Conservation (phyloP, 2,329 filamentous ascomycete genomes). For the Microcera coccophila region DNA sequence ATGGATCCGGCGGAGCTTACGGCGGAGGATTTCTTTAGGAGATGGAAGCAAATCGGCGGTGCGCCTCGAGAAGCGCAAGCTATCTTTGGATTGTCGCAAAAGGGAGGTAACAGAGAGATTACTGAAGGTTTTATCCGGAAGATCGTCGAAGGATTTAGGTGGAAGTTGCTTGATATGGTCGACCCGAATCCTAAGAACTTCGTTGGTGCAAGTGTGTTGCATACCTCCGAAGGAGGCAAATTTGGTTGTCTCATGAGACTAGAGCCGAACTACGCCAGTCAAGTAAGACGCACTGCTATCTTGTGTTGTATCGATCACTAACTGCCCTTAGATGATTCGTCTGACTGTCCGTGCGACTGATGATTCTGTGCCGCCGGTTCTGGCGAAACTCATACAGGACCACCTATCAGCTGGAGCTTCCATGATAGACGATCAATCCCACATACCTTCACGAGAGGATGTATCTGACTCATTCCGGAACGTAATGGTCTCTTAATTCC, state of each 20-base stretch:
- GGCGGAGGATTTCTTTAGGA: conserved; percentile 95
- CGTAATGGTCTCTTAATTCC: conserved; percentile 46
- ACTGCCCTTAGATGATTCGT: conserved; percentile 73
- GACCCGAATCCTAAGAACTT: conserved; percentile 93
- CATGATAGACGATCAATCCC: conserved; percentile 37
- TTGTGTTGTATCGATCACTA: conserved; percentile 7
- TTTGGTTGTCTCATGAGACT: conserved; percentile 89
- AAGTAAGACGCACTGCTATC: conserved; percentile 58
- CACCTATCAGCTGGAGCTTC: conserved; percentile 58
- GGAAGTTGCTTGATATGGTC: conserved; percentile 79
- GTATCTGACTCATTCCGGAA: conserved; percentile 55
- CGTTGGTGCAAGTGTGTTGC: conserved; percentile 83
- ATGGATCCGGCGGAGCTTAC: conserved; percentile 88
- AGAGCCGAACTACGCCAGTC: conserved; percentile 88
- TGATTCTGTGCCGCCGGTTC: conserved; percentile 73
- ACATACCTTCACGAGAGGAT: conserved; percentile 44
- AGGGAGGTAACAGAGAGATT: conserved; percentile 56
- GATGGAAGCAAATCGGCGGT: conserved; percentile 97
- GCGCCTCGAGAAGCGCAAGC: conserved; percentile 81
- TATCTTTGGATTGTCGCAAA: conserved; percentile 66
- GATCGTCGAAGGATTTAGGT: conserved; percentile 79
- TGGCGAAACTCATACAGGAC: conserved; percentile 86
- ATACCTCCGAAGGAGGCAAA: conserved; percentile 79
- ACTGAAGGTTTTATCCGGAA: conserved; percentile 67
- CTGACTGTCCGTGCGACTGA: conserved; percentile 92